Base-by-base conservation (phyloP, 345 rosid genomes). In the Pugionium cornutum region DNA sequence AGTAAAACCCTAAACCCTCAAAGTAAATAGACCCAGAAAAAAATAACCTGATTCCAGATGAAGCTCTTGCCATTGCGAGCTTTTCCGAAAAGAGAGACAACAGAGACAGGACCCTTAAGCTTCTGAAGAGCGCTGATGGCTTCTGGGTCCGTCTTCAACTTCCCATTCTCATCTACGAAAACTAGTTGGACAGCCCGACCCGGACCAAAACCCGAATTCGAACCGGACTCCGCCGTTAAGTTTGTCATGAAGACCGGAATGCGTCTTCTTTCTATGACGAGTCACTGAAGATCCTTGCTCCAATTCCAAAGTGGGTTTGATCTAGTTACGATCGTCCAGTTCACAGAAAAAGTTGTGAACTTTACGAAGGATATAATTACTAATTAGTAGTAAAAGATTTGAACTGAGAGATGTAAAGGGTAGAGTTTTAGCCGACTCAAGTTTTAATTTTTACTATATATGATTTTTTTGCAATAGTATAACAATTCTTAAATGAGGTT, bases 101-200 rank as follows among this genome's bases (percentile, higher is more conserved):
- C 79, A 37, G 67, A 75, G 30, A 80, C 62, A 60, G 81, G 79
- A 40, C 78, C 79, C 48, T 68, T 72, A 5, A 80, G 73, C 49
- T 69, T 77, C 51, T 72, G 77, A 37, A 80, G 81, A 51, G 75
- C 70, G 34, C 58, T 68, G 10, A 75, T 72, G 52, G 83, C 76
- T 74, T 75, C 79, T 0, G 77, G 77, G 72, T 77, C 79, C 47
- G 76, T 77, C 50, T 75, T 75, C 49, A 77, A 61, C 73, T 70
- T 72, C 36, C 77, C 77, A 48, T 61, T 61, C 64, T 80, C 84
- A 54, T 80, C 84, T 9, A 63, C 46, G 58, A 77, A 80, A 39
- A 72, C 81, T 42, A 80, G 40, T 62, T 76, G 81, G 28, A 80
- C 56, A 42, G 78, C 60, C 70, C 63, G 61, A 50, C 67, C 67